Percentiles rank a stretch among this genome's conserved stretches.
Conservation (phyloP, 1,139 yeast species). For the Scheffersomyces insectosa region DNA sequence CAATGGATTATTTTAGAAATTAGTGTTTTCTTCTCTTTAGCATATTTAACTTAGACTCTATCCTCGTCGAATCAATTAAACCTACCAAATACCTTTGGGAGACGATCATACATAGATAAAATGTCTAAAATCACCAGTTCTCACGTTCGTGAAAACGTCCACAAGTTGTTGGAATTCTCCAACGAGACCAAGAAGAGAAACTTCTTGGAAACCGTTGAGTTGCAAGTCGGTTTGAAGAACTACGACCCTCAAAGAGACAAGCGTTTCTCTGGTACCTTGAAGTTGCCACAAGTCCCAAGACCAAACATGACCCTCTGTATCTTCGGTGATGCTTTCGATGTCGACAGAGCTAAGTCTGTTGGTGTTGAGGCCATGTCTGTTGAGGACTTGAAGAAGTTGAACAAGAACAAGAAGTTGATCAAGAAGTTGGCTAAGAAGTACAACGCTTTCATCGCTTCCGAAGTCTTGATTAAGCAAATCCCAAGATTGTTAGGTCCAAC, state of each 20-base stretch:
- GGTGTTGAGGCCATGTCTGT: constrained; percentile 99
- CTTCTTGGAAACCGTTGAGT: constrained; percentile 99
- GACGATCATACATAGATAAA: constrained; percentile 51
- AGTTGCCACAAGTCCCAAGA: constrained; percentile 99
- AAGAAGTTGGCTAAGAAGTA: constrained; percentile 99
- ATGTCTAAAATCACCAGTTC: constrained; percentile 95
- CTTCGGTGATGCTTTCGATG: constrained; percentile 99
- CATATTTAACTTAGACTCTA: constrained; percentile 16
- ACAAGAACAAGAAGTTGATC: constrained; percentile 99
- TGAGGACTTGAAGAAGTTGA: constrained; percentile 99
- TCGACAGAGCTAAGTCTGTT: constrained; percentile 99
- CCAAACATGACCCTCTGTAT: constrained; percentile 99
- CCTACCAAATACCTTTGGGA: constrained; percentile 62
- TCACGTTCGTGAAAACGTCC: constrained; percentile 96
- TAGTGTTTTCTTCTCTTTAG: no score
- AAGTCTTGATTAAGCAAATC: constrained; percentile 98
- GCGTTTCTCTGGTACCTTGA: constrained; percentile 99
- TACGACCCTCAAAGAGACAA: constrained; percentile 99
- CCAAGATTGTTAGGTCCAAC: constrained; percentile 99
- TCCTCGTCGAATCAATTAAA: constrained; percentile 55
- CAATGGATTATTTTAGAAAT: no score
- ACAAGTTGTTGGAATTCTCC: constrained; percentile 88
- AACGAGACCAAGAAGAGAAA: constrained; percentile 98
- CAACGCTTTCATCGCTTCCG: constrained; percentile 99
- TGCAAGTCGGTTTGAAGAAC: constrained; percentile 99